Base-by-base conservation (phyloP, 352 stramenopile species). In the Globisporangium spinosum region DNA sequence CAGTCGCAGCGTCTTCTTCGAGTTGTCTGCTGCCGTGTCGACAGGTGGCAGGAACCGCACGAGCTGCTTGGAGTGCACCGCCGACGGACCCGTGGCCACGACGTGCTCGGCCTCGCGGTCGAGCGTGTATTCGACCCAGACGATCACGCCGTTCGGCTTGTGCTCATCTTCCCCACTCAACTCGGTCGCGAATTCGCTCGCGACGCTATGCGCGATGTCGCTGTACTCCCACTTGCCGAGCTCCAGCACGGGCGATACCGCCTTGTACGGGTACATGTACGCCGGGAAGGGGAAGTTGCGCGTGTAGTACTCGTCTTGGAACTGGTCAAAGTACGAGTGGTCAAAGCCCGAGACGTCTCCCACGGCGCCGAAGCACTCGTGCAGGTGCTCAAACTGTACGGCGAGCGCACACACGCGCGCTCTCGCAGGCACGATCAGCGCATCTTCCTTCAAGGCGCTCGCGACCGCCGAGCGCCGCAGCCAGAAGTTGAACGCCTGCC, bases 401-500 rank as follows among this genome's bases (percentile, higher is more conserved):
- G 80, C 83, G 55, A 89, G 74, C 10, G 82, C 84, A 20, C 82
- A 64, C 5, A 94, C 74, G 3, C 81, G 77, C 9, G 76, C 86
- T 0, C 68, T 62, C 17, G 80, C 72, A 22, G 86, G 86, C 12
- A 94, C 29, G 20, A 92, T 70, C 6, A 76, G 59, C 7, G 82
- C 82, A 17, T 82, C 69, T 0, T 70, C 58, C 10, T 73, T 47
- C 17, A 94, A 40, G 9, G 89, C 62, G 4, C 57, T 47, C 20
- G 77, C 64, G 13, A 93, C 75, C 2, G 82, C 83, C 7, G 83
- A 83, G 6, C 86, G 80, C 10, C 84, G 82, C 13, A 92, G 70
- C 86, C 86, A 94, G 60, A 91, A 94, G 83, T 94, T 94, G 69
- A 91, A 82, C 27, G 84, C 82, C 56, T 92, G 81, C 86, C 86